These are phyloP conservation scores for Ulota crispa DNA, from an alignment of 225 moss, liverwort and hornwort species.

Conservation along the genomic window DNA sequence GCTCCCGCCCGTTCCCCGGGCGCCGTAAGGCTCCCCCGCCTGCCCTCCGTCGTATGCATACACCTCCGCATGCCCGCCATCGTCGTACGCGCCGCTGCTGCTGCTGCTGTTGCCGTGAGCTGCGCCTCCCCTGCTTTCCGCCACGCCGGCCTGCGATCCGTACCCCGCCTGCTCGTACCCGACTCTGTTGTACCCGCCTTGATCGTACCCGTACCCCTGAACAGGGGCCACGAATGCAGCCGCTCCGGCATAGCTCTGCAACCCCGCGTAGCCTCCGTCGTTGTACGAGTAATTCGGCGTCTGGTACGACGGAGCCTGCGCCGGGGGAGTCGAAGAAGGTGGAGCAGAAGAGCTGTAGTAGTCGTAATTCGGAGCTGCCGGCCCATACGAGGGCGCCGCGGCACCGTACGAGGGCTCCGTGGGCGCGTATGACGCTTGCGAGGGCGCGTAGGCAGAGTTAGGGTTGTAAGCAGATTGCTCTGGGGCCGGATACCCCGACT, in stretches of 20 bases:
- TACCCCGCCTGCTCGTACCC: conserved; percentile 37
- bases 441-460: conserved; percentile 45
- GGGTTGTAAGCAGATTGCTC: conserved; percentile 36
- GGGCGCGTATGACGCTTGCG: conserved; percentile 55
- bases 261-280: conserved; percentile 33
- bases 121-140: conserved; percentile 36
- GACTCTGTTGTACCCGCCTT: conserved; percentile 15
- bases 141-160: conserved; percentile 31
- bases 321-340: conserved; percentile 43
- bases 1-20: conserved; percentile 60
- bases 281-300: conserved; percentile 32
- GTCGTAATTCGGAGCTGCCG: conserved; percentile 62
- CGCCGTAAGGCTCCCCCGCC: conserved; percentile 70
- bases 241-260: conserved; percentile 24
- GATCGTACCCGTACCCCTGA: conserved; percentile 30
- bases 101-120: conserved; percentile 26
- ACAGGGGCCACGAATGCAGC: conserved; percentile 11
- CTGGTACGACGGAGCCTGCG: conserved; percentile 40
- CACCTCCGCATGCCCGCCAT: conserved; percentile 67
- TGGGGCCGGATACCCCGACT: conserved; percentile 24
- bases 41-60: conserved; percentile 87
- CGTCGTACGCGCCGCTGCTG: conserved; percentile 33
- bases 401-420: conserved; percentile 53
- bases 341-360: conserved; percentile 47
- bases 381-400: conserved; percentile 50